Base-by-base conservation (phyloP, 805 yeast genomes). In the Metschnikowia lochheadii region DNA sequence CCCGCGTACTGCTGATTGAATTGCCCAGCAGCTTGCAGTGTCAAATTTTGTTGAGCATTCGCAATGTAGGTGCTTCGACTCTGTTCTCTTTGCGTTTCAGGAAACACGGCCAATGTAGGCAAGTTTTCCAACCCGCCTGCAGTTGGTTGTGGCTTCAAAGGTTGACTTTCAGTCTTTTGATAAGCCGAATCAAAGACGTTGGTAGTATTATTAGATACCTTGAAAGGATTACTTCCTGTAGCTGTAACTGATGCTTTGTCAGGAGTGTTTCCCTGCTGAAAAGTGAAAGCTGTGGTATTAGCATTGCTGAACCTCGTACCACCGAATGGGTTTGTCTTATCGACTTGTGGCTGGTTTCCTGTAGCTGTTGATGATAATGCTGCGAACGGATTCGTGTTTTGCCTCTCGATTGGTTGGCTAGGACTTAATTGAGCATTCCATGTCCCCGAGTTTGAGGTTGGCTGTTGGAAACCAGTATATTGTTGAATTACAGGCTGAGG, bases 41-140 rank as follows among this genome's bases (percentile, higher is more conserved):
- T 38, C 49, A 57, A 49, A 17, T 67, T 71, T 21, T 62, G 53
- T 29, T 61, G 57, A 5, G 81, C 80, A 49, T 69, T 68, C 40
- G 64, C 60, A 52, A 73, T 59, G 49, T 58, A 66, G 38, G 60
- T 67, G 49, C 70, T 72, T 38, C 64, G 66, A 48, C 69, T 75
- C 17, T 69, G 70, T 32, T 69, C 75, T 47, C 68, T 69, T 57
- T 79, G 80, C 55, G 62, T 50, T 57, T 83, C 82, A 0, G 88
- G 89, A 58, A 84, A 86, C 7, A 84, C 87, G 2, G 89, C 80
- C 3, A 79, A 68, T 0, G 90, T 85, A 8, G 84, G 84, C 40
- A 85, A 64, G 46, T 71, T 70, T 61, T 86, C 91, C 52, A 83
- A 73, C 0, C 91, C 92, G 3, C 91, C 92, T 33, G 89, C 86